Base-by-base conservation (phyloP, 306 rosid species). In the Prosopis cineraria region DNA sequence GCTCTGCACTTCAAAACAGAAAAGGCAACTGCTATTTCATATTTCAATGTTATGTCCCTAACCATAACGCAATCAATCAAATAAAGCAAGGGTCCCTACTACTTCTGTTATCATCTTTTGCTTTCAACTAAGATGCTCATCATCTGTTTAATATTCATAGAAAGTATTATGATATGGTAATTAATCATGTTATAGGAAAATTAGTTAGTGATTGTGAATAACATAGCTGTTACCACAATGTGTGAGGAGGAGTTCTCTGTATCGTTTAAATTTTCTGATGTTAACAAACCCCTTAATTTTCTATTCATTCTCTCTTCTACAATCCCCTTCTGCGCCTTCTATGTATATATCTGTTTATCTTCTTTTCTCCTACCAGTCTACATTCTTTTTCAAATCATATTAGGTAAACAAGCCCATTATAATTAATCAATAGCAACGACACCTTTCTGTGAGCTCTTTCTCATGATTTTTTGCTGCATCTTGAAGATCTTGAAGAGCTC, bases 361-460 rank as follows among this genome's bases (percentile, higher is more conserved):
- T 1, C 7, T 20, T 52, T 7, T 52, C 7, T 20, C 4, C 27
- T 50, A n/a, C 56, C 25, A 10, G n/a, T n/a, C 25, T 7, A 50
- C 11, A 50, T 50, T 50, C 25, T 50, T 50, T 50, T 50, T 19
- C 10, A 50, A 19, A 52, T 72, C 10, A 50, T 50, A 52, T 72
- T 33, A 53, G 36, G 59, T 60, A 79, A 52, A 79, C 41, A 81
- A 24, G 50, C 60, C 47, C 39, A 47, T 37, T 48, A 53, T 31
- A 60, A 78, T 39, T 50, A 71, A 37, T 82, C 31, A 78, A 77
- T 69, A 79, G 58, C 30, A 77, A 81, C 41, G 45, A 60, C 66
- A 96, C 99, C 96, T 96, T 78, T 91, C 93, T 74, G 82, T 83
- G 65, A 96, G 84, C 85, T 91, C 99, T 79, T 81, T 90, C 64